Conservation (phyloP, 257 asterid genomes). For the Salvia rosmarinus region DNA sequence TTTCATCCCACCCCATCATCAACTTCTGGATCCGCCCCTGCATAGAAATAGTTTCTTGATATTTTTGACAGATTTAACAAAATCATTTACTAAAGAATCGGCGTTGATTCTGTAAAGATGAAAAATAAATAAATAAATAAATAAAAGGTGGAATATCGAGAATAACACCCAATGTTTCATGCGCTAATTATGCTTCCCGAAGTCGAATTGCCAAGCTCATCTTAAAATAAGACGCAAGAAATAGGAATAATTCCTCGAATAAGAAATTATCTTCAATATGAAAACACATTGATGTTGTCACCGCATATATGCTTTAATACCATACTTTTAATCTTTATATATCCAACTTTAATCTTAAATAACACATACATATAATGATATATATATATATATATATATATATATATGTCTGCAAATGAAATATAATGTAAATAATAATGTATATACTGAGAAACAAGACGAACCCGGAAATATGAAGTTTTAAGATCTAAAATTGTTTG, state of each 20-base stretch:
- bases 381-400: too few relatives aligned
- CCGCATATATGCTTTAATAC: background rate
- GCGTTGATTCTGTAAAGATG: background rate
- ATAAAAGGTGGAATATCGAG: constrained; percentile 18
- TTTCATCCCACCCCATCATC: too few relatives aligned
- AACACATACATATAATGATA: too few relatives aligned
- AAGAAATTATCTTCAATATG: background rate
- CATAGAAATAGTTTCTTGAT: too few relatives aligned
- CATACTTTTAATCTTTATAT: background rate
- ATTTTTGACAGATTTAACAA: background rate
- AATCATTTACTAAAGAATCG: background rate
- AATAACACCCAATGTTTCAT: background rate
- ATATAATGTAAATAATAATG: too few relatives aligned
- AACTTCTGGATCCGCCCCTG: too few relatives aligned
- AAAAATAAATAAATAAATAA: background rate
- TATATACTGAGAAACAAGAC: too few relatives aligned
- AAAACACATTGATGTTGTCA: background rate
- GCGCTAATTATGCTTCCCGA: constrained; percentile 26
- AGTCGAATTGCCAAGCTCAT: constrained; percentile 1
- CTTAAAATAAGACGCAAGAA: constrained; percentile 1
- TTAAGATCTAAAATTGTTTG: too few relatives aligned
- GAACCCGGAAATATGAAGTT: too few relatives aligned
- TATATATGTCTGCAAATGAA: too few relatives aligned
- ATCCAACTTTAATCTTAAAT: background rate
- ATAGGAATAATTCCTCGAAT: background rate